Evolutionary conservation across 2,329 filamentous ascomycete species (phyloP), one percentile per base, ranked within the genome.

Genomic region (Aquanectria penicillioides): DNA sequence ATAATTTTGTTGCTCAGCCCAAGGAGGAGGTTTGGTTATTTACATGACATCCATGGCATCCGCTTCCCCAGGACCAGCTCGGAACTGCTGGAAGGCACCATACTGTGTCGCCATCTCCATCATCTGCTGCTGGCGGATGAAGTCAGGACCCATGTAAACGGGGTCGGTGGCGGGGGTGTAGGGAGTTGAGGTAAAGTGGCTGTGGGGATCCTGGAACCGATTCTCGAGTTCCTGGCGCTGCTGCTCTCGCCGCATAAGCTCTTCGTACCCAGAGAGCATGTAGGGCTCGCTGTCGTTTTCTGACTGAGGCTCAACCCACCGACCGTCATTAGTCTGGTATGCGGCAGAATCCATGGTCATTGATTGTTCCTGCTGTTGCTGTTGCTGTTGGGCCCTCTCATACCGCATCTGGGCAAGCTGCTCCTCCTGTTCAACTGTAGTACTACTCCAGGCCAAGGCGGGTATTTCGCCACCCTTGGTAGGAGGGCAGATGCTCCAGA

Each of bases 401-500:
- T 88, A 90, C 40, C 91, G 83, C 57, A 88, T 72, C 61, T 81
- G 70, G 68, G 87, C 87, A 69, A 91, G 75, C 50, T 82, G 70
- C 73, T 87, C 79, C 70, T 89, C 84, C 54, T 87, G 81, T 65
- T 85, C 82, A 15, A 87, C 67, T 1, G 78, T 82, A 1, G 83
- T 86, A 69, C 73, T 81, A 61, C 74, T 80, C 81, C 81, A 84
- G 4, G 83, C 81, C 9, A 86, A 72, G 9, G 81, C 77, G 3
- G 82, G 79, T 63, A 86, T 85, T 51, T 84, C 82, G 44, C 78
- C 80, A 57, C 75, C 79, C 61, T 84, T 85, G 36, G 81, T 84
- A 0, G 90, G 91, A 18, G 91, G 91, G 57, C 87, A 92, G 65
- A 94, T 92, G 58, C 87, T 88, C 93, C 93, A 97, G 13, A 97